Base-by-base conservation (phyloP, 2,329 filamentous ascomycete species). In the Apiospora kogelbergensis region DNA sequence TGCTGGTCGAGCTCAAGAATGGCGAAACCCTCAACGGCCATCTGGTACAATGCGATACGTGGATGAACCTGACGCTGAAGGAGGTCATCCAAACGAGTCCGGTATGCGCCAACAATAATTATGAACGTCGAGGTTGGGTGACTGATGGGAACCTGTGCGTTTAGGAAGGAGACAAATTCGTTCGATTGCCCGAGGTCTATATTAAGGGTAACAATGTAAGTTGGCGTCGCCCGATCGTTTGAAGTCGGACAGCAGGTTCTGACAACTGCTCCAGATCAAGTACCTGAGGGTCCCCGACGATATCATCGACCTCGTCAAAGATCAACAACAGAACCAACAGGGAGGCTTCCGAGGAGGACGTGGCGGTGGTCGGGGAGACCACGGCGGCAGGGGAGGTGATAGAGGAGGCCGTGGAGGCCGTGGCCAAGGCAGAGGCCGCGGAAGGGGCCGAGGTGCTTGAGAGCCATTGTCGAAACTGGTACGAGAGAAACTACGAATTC, bases 21-120 rank as follows among this genome's bases (percentile, higher is more conserved):
- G 84, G 85, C 72, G 81, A 99, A 83, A 98, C 96, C 0, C 88
- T 99, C 71, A 99, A 98, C 83, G 96, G 96, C 72, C 94, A 98
- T 78, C 86, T 99, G 70, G 92, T 98, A 80, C 94, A 92, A 81
- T 99, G 95, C 89, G 96, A 99, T 81, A 99, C 95, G 65, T 99
- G 96, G 94, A 99, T 99, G 96, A 99, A 99, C 84, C 85, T 99
- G 75, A 98, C 95, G 2, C 84, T 99, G 74, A 97, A 96, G 81
- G 96, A 98, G 81, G 97, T 99, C 26, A 93, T 98, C 44, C 95
- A 98, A 82, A 98, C 96, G 22, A 97, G 92, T 79, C 91, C 95
- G 30, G 90, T 92, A 82, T 66, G 85, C 74, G 26, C 30, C n/a
- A 53, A 17, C 9, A 57, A 57, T 30, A 22, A 9, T 15, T 2